phyloP scores from a whole-genome alignment of 441 rosid species.

The Croton setiger region DNA sequence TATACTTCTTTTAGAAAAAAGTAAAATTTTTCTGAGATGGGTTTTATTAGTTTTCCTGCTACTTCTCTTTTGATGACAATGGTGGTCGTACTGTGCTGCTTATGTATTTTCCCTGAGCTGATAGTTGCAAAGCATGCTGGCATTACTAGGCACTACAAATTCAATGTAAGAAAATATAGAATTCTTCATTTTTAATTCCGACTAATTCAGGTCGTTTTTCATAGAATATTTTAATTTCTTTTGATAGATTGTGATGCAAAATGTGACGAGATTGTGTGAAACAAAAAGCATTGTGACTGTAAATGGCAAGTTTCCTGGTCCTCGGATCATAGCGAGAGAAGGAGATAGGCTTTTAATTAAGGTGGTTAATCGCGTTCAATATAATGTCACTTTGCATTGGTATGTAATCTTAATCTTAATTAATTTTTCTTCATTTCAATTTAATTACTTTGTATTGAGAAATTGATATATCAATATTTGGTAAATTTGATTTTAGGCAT shows the following conservation, averaged over 20 bases:
- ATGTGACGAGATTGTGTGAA: constrained; percentile 44
- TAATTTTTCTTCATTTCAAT: not conserved
- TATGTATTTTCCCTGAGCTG: constrained; percentile 24
- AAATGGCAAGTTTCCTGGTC: constrained; percentile 49
- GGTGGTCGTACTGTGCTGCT: constrained; percentile 23
- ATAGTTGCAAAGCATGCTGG: constrained; percentile 33
- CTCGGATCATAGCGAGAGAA: constrained; percentile 40
- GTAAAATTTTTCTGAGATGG: constrained; percentile 17
- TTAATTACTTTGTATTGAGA: not conserved
- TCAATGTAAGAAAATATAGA: constrained; percentile 30
- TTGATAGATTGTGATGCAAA: constrained; percentile 39
- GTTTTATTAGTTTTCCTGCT: constrained; percentile 12
- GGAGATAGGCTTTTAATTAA: constrained; percentile 44
- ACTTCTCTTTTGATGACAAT: constrained; percentile 15
- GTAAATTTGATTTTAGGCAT: constrained; percentile 37
- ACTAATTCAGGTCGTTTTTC: too few species aligned
- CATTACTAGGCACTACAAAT: constrained; percentile 42
- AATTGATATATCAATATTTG: too few species aligned
- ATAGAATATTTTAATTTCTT: not conserved
- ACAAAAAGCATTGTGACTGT: constrained; percentile 43
- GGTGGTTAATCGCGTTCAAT: constrained; percentile 37
- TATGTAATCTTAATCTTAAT: constrained; percentile 12
- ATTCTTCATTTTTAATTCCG: not conserved
- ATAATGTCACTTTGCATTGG: constrained; percentile 49
- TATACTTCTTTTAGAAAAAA: not conserved